Evolutionary conservation across 2,329 filamentous ascomycete species (phyloP).

Genomic region (Magnaporthiopsis rhizophila): DNA sequence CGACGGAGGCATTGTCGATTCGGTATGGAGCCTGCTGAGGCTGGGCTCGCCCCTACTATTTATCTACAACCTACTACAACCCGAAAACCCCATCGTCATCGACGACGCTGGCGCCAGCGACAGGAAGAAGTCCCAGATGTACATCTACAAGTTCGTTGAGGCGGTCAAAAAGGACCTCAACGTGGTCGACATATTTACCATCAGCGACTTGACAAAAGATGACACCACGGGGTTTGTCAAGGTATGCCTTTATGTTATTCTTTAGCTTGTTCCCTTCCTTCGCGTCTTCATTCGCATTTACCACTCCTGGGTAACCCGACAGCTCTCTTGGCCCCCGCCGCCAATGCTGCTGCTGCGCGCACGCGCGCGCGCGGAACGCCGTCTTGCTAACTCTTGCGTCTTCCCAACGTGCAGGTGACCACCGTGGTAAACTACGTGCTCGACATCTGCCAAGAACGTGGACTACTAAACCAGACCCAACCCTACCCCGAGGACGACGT

Average conservation of each 20-base stretch:
- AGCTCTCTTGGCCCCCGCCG: background rate
- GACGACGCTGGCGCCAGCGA: constrained; percentile 58
- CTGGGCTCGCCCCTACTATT: constrained; percentile 76
- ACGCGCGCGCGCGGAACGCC: too few species aligned
- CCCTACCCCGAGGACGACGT: constrained; percentile 49
- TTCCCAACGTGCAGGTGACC: constrained; percentile 52
- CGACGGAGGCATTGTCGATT: constrained; percentile 73
- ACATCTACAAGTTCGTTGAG: constrained; percentile 87
- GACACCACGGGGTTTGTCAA: constrained; percentile 98
- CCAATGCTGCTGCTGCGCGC: background rate
- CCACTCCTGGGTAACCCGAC: background rate
- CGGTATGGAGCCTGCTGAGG: constrained; percentile 81
- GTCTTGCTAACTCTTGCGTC: background rate
- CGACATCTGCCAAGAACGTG: constrained; percentile 72
- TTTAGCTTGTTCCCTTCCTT: constrained; percentile 1
- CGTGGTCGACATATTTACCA: constrained; percentile 82
- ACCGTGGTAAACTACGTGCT: constrained; percentile 89
- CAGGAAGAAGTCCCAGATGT: constrained; percentile 73
- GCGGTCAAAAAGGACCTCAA: constrained; percentile 77
- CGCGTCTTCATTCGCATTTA: background rate
- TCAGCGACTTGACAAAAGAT: constrained; percentile 83
- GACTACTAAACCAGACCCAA: constrained; percentile 58
- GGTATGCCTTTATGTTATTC: constrained; percentile 35
- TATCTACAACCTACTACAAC: constrained; percentile 81
- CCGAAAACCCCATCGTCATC: constrained; percentile 58